Evolutionary conservation across 1,139 yeast species (phyloP).

Genomic region (Geotrichum aggregatum): DNA sequence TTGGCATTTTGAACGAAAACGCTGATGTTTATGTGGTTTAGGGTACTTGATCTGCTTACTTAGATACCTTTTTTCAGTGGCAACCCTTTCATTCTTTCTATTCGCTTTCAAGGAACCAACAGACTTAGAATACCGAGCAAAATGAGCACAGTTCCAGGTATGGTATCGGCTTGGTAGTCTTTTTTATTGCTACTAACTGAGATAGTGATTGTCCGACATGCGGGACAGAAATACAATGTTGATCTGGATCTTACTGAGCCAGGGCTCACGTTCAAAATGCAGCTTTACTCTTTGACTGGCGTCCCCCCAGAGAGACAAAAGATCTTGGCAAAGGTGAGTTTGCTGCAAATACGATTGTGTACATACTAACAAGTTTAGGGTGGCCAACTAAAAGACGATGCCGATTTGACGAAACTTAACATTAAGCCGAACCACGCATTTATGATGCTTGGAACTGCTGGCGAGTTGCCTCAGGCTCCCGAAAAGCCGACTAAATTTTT

Average conservation of each 20-base stretch:
- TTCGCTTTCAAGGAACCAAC: no score
- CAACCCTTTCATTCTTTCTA: conserved; percentile 8
- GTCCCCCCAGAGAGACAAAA: conserved; percentile 88
- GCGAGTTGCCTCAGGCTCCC: conserved; percentile 60
- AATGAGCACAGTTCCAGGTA: conserved; percentile 23
- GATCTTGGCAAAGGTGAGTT: conserved; percentile 58
- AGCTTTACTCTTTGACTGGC: conserved; percentile 67
- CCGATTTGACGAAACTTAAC: conserved; percentile 47
- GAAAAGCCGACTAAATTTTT: conserved; percentile 52
- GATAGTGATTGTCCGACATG: conserved; percentile 63
- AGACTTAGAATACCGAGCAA: background rate
- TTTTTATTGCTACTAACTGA: conserved; percentile 5
- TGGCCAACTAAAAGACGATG: conserved; percentile 76
- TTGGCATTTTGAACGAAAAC: conserved; percentile 9
- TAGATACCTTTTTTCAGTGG: conserved; percentile 6
- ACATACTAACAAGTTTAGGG: conserved; percentile 39
- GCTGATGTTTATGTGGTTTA: background rate
- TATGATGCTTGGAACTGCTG: conserved; percentile 92
- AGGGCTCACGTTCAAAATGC: conserved; percentile 67
- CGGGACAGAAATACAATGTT: conserved; percentile 76
- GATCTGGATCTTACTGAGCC: conserved; percentile 48
- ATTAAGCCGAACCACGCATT: conserved; percentile 64
- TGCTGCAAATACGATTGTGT: background rate
- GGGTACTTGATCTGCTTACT: background rate
- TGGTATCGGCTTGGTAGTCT: background rate